Evolutionary conservation across 2,329 filamentous ascomycete genomes (phyloP).

Genomic region (Aureobasidium sp.): DNA sequence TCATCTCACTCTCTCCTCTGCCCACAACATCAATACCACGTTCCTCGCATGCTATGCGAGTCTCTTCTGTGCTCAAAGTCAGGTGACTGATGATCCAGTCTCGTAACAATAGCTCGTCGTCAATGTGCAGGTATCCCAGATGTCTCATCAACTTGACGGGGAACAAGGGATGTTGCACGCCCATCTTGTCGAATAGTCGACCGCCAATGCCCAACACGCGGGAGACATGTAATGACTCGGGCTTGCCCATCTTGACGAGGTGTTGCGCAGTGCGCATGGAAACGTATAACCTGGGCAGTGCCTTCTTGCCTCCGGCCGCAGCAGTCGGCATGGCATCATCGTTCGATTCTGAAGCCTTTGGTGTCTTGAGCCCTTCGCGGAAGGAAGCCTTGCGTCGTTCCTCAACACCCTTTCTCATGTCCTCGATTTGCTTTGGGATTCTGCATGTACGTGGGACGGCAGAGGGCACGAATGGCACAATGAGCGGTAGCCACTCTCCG

Average conservation of each 20-base stretch:
- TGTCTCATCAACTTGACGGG: constrained; percentile 61
- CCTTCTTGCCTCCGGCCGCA: constrained; percentile 41
- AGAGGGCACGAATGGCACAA: constrained; percentile 76
- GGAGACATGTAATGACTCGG: constrained; percentile 47
- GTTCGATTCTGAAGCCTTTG: constrained; percentile 22
- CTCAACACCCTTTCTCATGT: constrained; percentile 56
- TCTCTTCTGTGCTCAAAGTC: constrained; percentile 49
- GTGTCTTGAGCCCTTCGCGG: background rate
- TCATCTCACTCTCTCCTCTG: constrained; percentile 30
- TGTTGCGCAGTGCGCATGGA: background rate
- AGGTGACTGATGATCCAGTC: constrained; percentile 54
- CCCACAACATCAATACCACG: constrained; percentile 38
- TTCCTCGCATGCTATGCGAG: constrained; percentile 40
- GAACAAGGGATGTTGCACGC: constrained; percentile 54
- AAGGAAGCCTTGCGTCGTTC: constrained; percentile 21
- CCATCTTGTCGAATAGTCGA: constrained; percentile 48
- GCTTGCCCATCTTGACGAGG: constrained; percentile 15
- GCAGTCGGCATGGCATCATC: constrained; percentile 58
- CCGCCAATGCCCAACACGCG: constrained; percentile 41
- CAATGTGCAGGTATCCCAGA: constrained; percentile 71
- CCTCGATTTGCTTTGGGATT: constrained; percentile 79
- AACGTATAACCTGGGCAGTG: background rate
- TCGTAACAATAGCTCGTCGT: constrained; percentile 73
- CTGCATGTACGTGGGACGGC: constrained; percentile 85
- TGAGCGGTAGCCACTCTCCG: constrained; percentile 87